Evolutionary conservation across 2,329 filamentous ascomycete species (phyloP), one percentile per base, ranked within the genome.

Genomic region (Gaeumannomyces tritici): DNA sequence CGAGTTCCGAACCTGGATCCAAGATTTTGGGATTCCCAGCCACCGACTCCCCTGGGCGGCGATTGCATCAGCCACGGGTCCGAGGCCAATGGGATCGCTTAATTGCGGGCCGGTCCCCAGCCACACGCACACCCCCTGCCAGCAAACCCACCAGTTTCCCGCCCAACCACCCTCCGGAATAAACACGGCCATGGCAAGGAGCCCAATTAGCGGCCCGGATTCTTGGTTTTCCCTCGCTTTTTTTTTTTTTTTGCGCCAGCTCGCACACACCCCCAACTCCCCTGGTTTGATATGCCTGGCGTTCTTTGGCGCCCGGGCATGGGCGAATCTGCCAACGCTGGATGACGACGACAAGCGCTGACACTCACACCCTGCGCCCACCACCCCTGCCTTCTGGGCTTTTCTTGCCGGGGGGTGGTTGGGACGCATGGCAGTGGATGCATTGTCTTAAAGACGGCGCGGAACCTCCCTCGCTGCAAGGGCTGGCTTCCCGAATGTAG

Each of bases 351-450:
- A 51, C 42, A 51, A 51, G 42, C 42, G 42, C 42, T 7, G 2
- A 51, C 35, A 15, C 5, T 42, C 18, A 21, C 13, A 42, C 35
- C 35, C 35, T n/a, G n/a, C n/a, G n/a, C n/a, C n/a, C n/a, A n/a
- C n/a, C n/a, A n/a, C n/a, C 35, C 35, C 18, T 15, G 13, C 35
- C 6, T 51, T 5, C 0, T 51, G n/a, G n/a, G n/a, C 11, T 6
- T 62, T 55, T 56, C 66, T 2, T 65, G 65, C 55, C 55, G 67
- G 57, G 67, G 57, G 51, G 33, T 33, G 60, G 55, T 55, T 59
- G 59, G 65, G 58, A 57, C 26, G 51, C 12, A 42, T 26, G 24
- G 27, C 26, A 24, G 33, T 59, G 58, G 58, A 59, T 59, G 35
- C 26, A 26, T n/a, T 51, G 42, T 51, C 42, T 51, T 51, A 51